Base-by-base conservation (phyloP, 2,329 filamentous ascomycete genomes). In the Aureobasidium lini region DNA sequence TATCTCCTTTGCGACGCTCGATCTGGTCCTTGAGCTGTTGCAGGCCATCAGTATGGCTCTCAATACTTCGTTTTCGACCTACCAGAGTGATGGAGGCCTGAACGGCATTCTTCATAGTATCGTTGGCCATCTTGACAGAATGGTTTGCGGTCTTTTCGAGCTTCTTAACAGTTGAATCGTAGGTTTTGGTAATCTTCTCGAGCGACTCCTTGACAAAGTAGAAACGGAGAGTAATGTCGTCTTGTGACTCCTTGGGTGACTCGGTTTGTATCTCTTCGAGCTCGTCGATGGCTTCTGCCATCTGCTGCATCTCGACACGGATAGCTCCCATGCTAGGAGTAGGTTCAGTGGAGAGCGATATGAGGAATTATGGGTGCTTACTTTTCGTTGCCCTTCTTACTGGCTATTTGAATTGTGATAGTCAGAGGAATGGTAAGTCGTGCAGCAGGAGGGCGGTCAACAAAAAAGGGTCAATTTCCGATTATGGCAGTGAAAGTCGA, bases 51-150 rank as follows among this genome's bases (percentile, higher is more conserved):
- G 48, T 39, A 1, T 8, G 4, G 4, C 3, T 8, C 2, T 3
- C 9, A 2, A 4, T 49, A 2, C 8, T 4, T 1, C 9, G 0
- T 1, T 4, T 5, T 1, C 9, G 4, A 11, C 23, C 2, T 53
- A 42, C 49, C 13, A 53, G 6, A 15, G 18, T 42, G 36, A 53
- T 53, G 2, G 49, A 53, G 4, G 8, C 31, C 8, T 53, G 23
- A 8, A 53, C n/a, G 4, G 37, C 15, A 7, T 39, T 18, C 9
- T 50, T 18, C 7, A 3, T 13, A 10, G 36, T 10, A 16, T 50
- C 29, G 18, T 50, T 34, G 15, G 36, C 16, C n/a, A 9, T 28
- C 5, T 28, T 29, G 18, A 39, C 13, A 13, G 16, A 39, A 39
- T 5, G 37, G n/a, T 18, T 49, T 49, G 32, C 46, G 29, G 23